These are phyloP conservation scores for Cyberlindnera veronae DNA, from an alignment of 805 yeast species.

Conservation along the genomic window DNA sequence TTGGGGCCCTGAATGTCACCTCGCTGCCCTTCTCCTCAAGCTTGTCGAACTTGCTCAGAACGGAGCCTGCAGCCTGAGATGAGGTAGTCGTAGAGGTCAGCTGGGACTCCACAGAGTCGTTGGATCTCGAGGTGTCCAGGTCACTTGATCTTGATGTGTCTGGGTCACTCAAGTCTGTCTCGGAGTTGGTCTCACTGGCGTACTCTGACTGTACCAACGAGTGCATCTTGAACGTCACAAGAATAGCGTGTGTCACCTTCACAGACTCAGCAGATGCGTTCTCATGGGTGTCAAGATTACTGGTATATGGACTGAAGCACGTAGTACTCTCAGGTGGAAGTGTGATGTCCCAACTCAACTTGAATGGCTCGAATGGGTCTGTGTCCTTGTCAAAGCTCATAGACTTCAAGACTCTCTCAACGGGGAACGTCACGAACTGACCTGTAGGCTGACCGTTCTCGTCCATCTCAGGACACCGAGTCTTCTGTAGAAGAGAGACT, in stretches of 20 bases:
- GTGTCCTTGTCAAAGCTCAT: background rate
- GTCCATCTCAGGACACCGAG: conserved; percentile 13
- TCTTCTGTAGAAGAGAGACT: conserved; percentile 16
- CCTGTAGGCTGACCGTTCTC: conserved; percentile 1
- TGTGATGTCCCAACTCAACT: conserved; percentile 6
- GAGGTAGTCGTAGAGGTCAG: conserved; percentile 2
- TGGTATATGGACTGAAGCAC: conserved; percentile 18
- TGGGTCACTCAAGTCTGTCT: background rate
- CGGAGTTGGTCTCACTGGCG: background rate
- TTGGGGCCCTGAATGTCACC: conserved; percentile 15
- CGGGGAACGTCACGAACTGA: background rate
- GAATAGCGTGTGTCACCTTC: conserved; percentile 15
- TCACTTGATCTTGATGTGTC: conserved; percentile 1
- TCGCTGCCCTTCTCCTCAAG: conserved; percentile 9
- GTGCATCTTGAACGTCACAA: conserved; percentile 11
- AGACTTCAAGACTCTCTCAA: background rate
- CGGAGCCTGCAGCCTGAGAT: conserved; percentile 5
- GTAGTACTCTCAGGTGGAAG: conserved; percentile 10
- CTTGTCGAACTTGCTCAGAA: conserved; percentile 4
- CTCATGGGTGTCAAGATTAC: conserved; percentile 8
- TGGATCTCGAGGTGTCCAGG: conserved; percentile 2
- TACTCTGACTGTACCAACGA: background rate
- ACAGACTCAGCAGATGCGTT: background rate
- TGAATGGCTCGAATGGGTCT: conserved; percentile 11
- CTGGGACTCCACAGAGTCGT: conserved; percentile 1